Evolutionary conservation across 139 green algal genomes (phyloP).

Genomic region (Asterochloris erici): DNA sequence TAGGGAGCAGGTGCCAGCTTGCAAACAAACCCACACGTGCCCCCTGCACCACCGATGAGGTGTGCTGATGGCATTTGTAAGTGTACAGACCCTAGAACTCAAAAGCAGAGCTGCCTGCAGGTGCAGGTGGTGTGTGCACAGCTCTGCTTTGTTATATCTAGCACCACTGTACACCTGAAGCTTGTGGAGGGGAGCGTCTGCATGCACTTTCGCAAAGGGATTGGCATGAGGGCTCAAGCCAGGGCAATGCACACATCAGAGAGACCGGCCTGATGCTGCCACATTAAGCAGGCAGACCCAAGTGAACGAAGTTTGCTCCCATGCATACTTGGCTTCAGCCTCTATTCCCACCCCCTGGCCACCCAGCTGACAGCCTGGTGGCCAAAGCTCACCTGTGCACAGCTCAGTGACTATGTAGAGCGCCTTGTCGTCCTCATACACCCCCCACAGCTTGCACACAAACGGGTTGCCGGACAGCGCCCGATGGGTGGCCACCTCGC

Average conservation of each 20-base stretch:
- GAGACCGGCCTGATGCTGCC: too few relatives aligned
- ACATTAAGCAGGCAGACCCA: not conserved
- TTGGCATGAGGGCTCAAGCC: too few relatives aligned
- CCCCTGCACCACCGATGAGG: not conserved
- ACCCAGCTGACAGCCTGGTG: not conserved
- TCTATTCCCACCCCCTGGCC: not conserved
- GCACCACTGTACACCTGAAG: too few relatives aligned
- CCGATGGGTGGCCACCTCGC: conserved; percentile 38
- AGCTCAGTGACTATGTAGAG: conserved; percentile 47
- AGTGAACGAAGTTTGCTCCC: not conserved
- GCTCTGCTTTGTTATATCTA: too few relatives aligned
- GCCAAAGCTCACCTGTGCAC: conserved; percentile 17
- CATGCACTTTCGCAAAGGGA: too few relatives aligned
- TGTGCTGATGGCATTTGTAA: too few relatives aligned
- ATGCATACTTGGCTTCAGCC: not conserved
- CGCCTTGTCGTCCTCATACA: conserved; percentile 38
- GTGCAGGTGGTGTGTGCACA: too few relatives aligned
- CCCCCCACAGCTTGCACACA: conserved; percentile 37
- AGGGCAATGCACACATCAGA: too few relatives aligned
- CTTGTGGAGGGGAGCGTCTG: too few relatives aligned
- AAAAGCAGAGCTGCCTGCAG: too few relatives aligned
- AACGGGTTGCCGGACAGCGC: conserved; percentile 32
- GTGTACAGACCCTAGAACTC: too few relatives aligned
- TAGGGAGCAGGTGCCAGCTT: not conserved
- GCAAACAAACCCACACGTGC: not conserved